Base-by-base conservation (phyloP, 148 eudicot species). In the Amaranthus cruentus region DNA sequence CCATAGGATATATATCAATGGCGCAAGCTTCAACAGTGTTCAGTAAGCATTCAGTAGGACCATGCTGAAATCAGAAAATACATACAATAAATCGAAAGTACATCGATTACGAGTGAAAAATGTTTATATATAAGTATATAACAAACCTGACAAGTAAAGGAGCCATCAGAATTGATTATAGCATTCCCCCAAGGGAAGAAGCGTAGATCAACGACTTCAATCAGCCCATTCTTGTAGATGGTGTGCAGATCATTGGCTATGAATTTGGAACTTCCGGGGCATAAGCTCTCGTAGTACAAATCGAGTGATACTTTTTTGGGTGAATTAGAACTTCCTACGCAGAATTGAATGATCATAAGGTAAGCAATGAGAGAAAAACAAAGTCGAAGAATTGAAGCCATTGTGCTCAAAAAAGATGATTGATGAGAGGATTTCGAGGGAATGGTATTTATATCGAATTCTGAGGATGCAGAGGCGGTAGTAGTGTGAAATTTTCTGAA, bases 21-120 rank as follows among this genome's bases (percentile, higher is more conserved):
- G 96, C 93, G 80, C 98, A 95, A 47, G 96, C 90, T 83, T 91
- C 96, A n/a, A 88, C 68, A 50, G 96, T 89, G 80, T 95, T 87
- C 73, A 91, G 79, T 55, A 87, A 72, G 84, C 98, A 95, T 80
- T 95, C 98, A 44, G 43, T 13, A 70, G 78, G 72, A 18, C 98
- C 97, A 77, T 94, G 98, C 98, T 94, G 91, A 80, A 88, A 95
- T 89, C 89, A 80, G 88, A 81, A 71, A 75, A 58, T 11, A 6
- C 18, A 11, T 62, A 28, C 8, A 57, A 62, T 8, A 55, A 11
- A 43, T 59, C 15, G 47, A 46, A 15, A 7, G 10, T 9, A 54
- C 10, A 13, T 69, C 62, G 15, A 4, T 42, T 38, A 18, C 38
- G 14, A 43, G 50, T 47, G 59, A 52, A 51, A 49, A 54, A 52